Base-by-base conservation (phyloP, 106 monocot genomes). In the Acanthochlamys bracteata region DNA sequence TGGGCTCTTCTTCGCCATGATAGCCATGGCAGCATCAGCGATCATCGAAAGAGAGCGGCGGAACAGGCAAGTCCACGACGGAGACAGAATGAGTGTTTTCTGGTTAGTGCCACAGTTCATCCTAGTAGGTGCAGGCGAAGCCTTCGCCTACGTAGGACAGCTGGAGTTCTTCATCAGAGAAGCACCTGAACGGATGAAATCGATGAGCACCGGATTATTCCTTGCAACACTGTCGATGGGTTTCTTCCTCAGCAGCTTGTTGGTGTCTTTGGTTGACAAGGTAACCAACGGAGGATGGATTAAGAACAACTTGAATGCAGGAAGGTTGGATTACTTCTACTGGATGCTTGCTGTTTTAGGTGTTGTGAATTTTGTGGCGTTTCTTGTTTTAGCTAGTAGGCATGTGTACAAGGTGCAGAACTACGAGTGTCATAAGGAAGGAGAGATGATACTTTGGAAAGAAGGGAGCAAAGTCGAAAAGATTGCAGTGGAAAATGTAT, bases 251-350 rank as follows among this genome's bases (percentile, higher is more conserved):
- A 73, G 73, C 58, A 58, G 65, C 16, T 65, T 33, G 19, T 65
- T 73, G 26, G 73, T 65, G 25, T 65, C 65, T 26, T 12, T 33
- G 15, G 60, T 60, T 7, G 24, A 60, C 13, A 33, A 25, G 25
- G 60, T 17, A 8, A 60, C 60, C 26, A 26, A 24, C 46, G 22
- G 58, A 55, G 65, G 25, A 11, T 94, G 93, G 93, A 75, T 94
- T 16, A 72, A 71, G 69, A 81, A 94, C 57, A 74, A 89, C 40
- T 42, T 94, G 51, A 79, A 94, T 71, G 55, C 54, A 0, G 89
- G 86, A 23, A 86, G 61, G 76, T 66, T 94, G 68, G 83, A 94
- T 61, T 74, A 84, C 67, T 94, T 94, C 79, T 94, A 94, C 61
- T 81, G 86, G 86, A 71, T 86, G 71, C 75, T 94, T 39, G 83